phyloP scores from a whole-genome alignment of 2,329 filamentous ascomycete species.

The Amphichorda felina region DNA sequence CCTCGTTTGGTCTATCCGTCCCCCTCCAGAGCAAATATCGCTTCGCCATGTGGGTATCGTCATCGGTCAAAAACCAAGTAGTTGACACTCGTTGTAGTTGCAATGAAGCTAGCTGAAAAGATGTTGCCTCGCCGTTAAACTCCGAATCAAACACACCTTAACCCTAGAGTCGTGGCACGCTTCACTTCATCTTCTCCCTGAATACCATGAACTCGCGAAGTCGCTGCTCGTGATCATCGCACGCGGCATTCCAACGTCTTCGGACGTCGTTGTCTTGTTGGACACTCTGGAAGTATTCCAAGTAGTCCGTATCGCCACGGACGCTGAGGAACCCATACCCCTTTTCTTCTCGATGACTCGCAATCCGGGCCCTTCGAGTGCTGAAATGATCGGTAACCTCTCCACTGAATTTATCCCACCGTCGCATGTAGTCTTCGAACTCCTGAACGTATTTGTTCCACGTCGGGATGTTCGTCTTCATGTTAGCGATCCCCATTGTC shows the following conservation, averaged over 20 bases:
- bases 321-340: conserved; percentile 32
- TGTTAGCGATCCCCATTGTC: conserved; percentile 26
- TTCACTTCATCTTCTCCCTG: conserved; percentile 29
- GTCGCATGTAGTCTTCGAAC: conserved; percentile 40
- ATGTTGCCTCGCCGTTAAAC: no score
- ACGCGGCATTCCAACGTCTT: conserved; percentile 46
- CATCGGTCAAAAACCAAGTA: no score
- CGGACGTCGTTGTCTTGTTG: conserved; percentile 54
- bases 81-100: no score
- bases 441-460: conserved; percentile 41
- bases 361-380: conserved; percentile 33
- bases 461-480: conserved; percentile 26
- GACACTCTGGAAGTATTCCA: conserved; percentile 46
- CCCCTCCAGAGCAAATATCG: no score
- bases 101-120: no score
- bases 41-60: no score
- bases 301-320: conserved; percentile 31
- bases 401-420: conserved; percentile 36
- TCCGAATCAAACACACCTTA: no score
- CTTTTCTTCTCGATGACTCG: conserved; percentile 23
- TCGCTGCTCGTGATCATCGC: conserved; percentile 45
- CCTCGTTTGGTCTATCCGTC: no score
- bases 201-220: conserved; percentile 45
- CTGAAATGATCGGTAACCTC: conserved; percentile 44
- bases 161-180: no score